Evolutionary conservation across 2,329 filamentous ascomycete genomes (phyloP).

Genomic region (Aspergillus phoenicis): DNA sequence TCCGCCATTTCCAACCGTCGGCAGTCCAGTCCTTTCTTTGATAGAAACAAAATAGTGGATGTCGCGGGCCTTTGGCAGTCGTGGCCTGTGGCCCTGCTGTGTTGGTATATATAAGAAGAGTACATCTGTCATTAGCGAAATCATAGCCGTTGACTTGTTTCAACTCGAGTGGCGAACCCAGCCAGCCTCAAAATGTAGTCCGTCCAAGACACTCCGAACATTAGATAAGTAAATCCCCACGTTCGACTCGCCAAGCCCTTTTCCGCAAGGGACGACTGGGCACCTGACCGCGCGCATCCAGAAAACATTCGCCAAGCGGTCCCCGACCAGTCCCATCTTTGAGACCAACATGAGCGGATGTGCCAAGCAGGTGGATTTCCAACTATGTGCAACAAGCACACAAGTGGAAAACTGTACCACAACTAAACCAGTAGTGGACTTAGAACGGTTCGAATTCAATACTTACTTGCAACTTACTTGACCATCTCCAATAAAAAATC

Average conservation of each 20-base stretch:
- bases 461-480: too few species aligned
- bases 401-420: not conserved
- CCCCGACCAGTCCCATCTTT: not conserved
- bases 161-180: not conserved
- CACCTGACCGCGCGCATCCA: not conserved
- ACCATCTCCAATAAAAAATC: too few species aligned
- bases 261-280: not conserved
- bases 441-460: too few species aligned
- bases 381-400: not conserved
- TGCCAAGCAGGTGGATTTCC: not conserved
- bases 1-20: too few species aligned
- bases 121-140: conserved; percentile 7
- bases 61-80: not conserved
- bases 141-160: not conserved
- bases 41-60: not conserved
- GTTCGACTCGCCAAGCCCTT: not conserved
- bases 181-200: not conserved
- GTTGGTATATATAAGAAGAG: conserved; percentile 2
- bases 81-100: conserved; percentile 5
- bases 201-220: too few species aligned
- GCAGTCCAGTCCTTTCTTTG: not conserved
- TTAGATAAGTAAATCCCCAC: too few species aligned
- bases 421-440: not conserved
- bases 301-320: not conserved
- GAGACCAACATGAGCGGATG: not conserved